Percentiles rank a stretch among this genome's conserved stretches.
phyloP scores from a whole-genome alignment of 768 basidiomycete species.

The Naganishia vishniacii region DNA sequence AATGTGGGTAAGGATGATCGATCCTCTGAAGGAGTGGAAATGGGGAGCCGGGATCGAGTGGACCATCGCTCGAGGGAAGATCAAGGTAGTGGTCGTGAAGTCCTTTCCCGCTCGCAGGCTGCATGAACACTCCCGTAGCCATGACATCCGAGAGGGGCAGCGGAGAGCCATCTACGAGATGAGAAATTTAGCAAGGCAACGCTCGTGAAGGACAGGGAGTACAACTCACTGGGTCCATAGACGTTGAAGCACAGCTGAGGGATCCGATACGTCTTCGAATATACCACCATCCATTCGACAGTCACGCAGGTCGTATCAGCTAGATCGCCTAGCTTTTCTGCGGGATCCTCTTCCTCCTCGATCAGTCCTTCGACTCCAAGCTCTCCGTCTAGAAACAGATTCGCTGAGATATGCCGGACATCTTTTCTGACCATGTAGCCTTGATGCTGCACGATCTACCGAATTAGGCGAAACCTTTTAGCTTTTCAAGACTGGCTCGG shows the following conservation, averaged over 20 bases:
- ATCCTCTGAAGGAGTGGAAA: slow-evolving; percentile 9
- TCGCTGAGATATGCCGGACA: too few species aligned
- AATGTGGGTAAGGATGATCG: not conserved
- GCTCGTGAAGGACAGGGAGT: not conserved
- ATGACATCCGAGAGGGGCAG: not conserved
- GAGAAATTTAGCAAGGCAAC: too few species aligned
- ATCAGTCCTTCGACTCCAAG: not conserved
- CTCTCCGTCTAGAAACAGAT: not conserved
- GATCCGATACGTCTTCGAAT: slow-evolving; percentile 12
- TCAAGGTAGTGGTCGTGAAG: slow-evolving; percentile 11
- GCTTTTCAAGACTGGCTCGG: not conserved
- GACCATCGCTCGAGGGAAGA: not conserved
- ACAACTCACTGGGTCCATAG: not conserved
- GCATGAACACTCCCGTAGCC: not conserved
- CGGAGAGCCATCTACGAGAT: not conserved
- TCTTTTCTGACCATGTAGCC: slow-evolving; percentile 5
- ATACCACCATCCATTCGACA: slow-evolving; percentile 15
- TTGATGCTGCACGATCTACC: not conserved
- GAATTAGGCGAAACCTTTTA: not conserved
- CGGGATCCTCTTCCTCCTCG: slow-evolving; percentile 1
- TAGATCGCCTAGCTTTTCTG: too few species aligned
- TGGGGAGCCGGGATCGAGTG: too few species aligned
- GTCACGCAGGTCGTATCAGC: not conserved
- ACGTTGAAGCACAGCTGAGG: slow-evolving; percentile 18
- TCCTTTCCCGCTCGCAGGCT: not conserved